Base-by-base conservation (phyloP, 305 asterid genomes). In the Fraxinus sp. region DNA sequence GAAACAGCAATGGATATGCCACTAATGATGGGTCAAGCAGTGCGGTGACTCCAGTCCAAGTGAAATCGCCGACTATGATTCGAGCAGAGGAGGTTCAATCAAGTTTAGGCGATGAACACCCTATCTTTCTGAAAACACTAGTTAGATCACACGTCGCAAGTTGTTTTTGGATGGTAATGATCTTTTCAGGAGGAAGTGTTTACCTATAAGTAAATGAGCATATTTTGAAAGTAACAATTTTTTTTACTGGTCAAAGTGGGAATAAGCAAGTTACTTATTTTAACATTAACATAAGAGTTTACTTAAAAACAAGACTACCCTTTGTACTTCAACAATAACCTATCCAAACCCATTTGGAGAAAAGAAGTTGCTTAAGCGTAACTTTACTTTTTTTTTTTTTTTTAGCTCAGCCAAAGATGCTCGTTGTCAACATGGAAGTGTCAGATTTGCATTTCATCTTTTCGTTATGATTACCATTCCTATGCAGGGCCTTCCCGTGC, bases 161-260 rank as follows among this genome's bases (percentile, higher is more conserved):
- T 86, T 95, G 99, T 87, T 95, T 95, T 89, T 94, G 99, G 98
- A 95, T 95, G 98, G 98, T 95, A 89, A 46, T 70, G 24, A 30
- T 14, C 78, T 82, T 75, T 72, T 39, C 80, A 39, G 78, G 62
- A 70, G 77, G 84, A 32, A 35, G 3, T 1, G 62, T 59, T 75
- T 71, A 73, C 77, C 72, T 75, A 41, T 22, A 22, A 66, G 73
- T 66, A 24, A 64, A 64, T 64, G 28, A 22, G 73, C 10, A 26
- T 0, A 7, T 18, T 59, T 59, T 22, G 11, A 7, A 59, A 59
- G 28, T 18, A 24, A 55, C 20, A 14, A 49, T 14, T 49, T 49
- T 49, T 49, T 49, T 49, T 14, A 49, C 59, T 14, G 1, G 2
- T 49, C 20, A 14, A 49, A 14, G 20, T 14, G 59, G 7, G 20